Evolutionary conservation across 495 filamentous ascomycete genomes (phyloP).

Genomic region (Aspergillus nanangensis): DNA sequence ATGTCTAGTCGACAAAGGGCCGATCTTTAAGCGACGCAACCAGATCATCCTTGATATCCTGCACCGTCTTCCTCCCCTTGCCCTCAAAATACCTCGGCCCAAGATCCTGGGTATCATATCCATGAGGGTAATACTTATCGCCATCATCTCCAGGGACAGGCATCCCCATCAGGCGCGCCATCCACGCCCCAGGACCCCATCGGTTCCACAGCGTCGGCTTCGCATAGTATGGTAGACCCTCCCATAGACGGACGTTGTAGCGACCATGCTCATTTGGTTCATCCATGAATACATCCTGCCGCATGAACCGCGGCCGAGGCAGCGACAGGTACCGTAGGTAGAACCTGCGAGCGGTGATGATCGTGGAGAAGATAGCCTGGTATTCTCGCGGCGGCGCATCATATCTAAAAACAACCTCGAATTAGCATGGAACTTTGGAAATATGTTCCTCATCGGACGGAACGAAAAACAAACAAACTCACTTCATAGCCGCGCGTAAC

Average conservation of each 20-base stretch:
- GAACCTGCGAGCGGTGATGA: constrained; percentile 43
- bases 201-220: constrained; percentile 54
- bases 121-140: constrained; percentile 52
- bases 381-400: constrained; percentile 33
- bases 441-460: neutral
- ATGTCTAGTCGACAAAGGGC: constrained; percentile 5
- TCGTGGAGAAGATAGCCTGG: constrained; percentile 27
- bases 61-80: constrained; percentile 46
- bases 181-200: constrained; percentile 50
- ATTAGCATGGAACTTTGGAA: neutral
- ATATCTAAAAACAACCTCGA: constrained; percentile 27
- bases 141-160: constrained; percentile 57
- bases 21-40: constrained; percentile 25
- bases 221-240: constrained; percentile 52
- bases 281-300: constrained; percentile 38
- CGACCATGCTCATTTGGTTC: constrained; percentile 47
- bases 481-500: constrained; percentile 60
- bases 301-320: constrained; percentile 47
- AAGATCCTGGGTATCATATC: constrained; percentile 54
- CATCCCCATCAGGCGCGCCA: constrained; percentile 44
- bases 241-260: constrained; percentile 42
- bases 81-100: constrained; percentile 54
- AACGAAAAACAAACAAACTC: constrained; percentile 2
- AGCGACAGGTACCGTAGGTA: constrained; percentile 50
- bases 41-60: constrained; percentile 29